These are phyloP conservation scores for Rhizophagus prolifer DNA, from an alignment of 192 early-diverging fungal species.

Conservation along the genomic window DNA sequence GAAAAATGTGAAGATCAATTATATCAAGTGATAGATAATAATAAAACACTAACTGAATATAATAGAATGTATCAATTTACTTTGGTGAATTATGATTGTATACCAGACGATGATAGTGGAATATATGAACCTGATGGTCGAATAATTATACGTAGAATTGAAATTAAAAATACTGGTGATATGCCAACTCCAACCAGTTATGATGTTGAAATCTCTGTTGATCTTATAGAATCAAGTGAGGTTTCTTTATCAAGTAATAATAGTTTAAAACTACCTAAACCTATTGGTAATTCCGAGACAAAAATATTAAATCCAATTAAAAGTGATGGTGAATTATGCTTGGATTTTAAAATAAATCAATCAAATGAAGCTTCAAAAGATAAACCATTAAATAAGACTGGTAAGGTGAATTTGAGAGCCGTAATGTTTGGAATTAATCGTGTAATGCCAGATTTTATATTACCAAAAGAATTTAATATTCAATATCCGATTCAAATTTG, in stretches of 20 bases:
- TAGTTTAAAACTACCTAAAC: background rate
- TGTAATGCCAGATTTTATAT: background rate
- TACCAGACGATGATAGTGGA: background rate
- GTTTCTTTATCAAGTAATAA: background rate
- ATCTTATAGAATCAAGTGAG: background rate
- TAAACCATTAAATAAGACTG: background rate
- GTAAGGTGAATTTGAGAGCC: background rate
- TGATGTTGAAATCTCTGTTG: background rate
- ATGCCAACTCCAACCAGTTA: background rate
- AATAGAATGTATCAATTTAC: background rate
- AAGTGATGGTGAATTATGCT: background rate
- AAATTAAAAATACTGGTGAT: background rate
- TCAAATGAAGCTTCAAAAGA: background rate
- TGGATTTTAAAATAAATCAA: background rate
- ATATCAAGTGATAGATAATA: background rate
- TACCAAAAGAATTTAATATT: background rate
- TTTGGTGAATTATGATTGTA: background rate
- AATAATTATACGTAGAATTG: background rate
- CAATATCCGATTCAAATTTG: background rate
- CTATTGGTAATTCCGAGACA: background rate
- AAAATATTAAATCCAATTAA: background rate
- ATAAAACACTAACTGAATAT: background rate
- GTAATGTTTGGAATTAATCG: background rate
- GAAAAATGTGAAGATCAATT: background rate
- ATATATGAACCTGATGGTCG: background rate